Conservation (phyloP, 305 asterid genomes). For the Lippia alba region DNA sequence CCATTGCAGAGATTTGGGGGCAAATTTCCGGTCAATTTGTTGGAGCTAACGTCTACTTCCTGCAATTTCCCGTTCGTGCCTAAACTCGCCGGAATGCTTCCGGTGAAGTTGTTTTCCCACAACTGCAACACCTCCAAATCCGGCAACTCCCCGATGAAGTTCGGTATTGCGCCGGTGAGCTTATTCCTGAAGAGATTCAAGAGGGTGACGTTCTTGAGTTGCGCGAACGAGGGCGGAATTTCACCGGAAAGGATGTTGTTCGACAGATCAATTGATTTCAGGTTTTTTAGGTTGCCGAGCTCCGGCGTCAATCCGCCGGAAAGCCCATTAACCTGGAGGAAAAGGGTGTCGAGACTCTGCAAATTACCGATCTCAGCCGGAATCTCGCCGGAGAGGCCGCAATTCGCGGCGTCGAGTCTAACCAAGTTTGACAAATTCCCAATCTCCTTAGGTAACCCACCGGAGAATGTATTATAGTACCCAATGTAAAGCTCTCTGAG, state of each 20-base stretch:
- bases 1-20: conserved; percentile 60
- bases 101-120: conserved; percentile 72
- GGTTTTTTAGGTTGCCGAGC: conserved; percentile 51
- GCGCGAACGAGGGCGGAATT: conserved; percentile 54
- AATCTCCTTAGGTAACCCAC: conserved; percentile 57
- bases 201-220: conserved; percentile 49
- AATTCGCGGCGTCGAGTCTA: conserved; percentile 62
- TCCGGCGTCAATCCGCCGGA: conserved; percentile 51
- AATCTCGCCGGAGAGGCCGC: conserved; percentile 59
- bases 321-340: conserved; percentile 63
- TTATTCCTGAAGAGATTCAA: conserved; percentile 66
- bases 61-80: conserved; percentile 57
- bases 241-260: conserved; percentile 61
- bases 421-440: conserved; percentile 50
- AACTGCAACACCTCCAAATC: conserved; percentile 55
- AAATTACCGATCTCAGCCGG: conserved; percentile 60
- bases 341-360: conserved; percentile 57
- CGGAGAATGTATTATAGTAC: conserved; percentile 60
- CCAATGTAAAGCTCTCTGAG: conserved; percentile 64
- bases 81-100: conserved; percentile 57
- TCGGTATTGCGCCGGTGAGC: conserved; percentile 61
- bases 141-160: conserved; percentile 56
- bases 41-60: conserved; percentile 61
- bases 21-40: conserved; percentile 62
- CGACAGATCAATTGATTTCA: conserved; percentile 64